Percentiles rank a stretch among this genome's conserved stretches.
Evolutionary conservation across 176 grass and related monocot genomes (phyloP).

Genomic region (Carex pumila): DNA sequence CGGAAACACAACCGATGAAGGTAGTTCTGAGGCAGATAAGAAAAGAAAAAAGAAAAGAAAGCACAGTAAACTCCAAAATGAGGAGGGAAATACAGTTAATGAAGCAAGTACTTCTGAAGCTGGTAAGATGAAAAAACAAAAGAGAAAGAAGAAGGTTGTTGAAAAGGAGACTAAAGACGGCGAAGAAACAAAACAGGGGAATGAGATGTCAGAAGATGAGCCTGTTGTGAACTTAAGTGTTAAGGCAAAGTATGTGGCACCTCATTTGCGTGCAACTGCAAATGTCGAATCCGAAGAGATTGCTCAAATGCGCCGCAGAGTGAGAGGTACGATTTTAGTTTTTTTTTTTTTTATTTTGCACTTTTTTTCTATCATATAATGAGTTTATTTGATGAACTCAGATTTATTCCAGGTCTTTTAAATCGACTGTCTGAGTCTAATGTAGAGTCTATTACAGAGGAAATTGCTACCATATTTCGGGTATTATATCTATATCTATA

Average conservation of each 20-base stretch:
- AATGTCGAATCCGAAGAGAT: constrained; percentile 73
- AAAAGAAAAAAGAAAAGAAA: constrained; percentile 9
- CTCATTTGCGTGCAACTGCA: constrained; percentile 32
- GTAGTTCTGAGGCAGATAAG: constrained; percentile 20
- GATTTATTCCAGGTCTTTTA: constrained; percentile 56
- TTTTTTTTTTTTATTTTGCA: background rate
- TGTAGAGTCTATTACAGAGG: constrained; percentile 79
- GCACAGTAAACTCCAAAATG: constrained; percentile 11
- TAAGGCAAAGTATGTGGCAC: constrained; percentile 59
- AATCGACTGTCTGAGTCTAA: constrained; percentile 76
- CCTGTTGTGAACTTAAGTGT: constrained; percentile 23
- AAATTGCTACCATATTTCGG: constrained; percentile 60
- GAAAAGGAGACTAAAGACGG: constrained; percentile 25
- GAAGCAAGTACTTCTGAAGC: background rate
- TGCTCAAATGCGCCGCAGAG: constrained; percentile 40
- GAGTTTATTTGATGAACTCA: constrained; percentile 10
- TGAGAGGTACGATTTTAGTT: constrained; percentile 48
- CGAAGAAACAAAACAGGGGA: constrained; percentile 21
- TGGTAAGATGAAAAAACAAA: constrained; percentile 17
- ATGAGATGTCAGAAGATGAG: constrained; percentile 25
- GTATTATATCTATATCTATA: constrained; percentile 33
- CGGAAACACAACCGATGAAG: background rate
- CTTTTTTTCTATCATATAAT: background rate
- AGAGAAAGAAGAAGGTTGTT: constrained; percentile 32
- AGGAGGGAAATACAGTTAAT: constrained; percentile 6